Evolutionary conservation across 2,329 filamentous ascomycete species (phyloP).

Genomic region (Colletotrichum shisoi): DNA sequence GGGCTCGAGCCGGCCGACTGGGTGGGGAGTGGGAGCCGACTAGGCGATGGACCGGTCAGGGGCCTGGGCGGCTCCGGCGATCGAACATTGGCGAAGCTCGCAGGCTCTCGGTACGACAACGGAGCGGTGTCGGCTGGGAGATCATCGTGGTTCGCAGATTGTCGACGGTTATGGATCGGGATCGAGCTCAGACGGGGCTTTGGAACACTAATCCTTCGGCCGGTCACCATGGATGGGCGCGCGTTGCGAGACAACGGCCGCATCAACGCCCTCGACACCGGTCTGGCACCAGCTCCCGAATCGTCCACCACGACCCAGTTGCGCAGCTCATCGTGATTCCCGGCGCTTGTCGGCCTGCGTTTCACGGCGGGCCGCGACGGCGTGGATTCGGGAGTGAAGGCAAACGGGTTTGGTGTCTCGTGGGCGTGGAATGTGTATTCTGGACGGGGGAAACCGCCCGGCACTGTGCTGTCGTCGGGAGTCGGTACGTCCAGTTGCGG

Average conservation of each 20-base stretch:
- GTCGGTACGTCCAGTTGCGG: constrained; percentile 5
- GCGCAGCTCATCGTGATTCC: constrained; percentile 62
- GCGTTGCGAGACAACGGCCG: constrained; percentile 40
- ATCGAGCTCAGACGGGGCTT: constrained; percentile 49
- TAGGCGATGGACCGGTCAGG: constrained; percentile 51
- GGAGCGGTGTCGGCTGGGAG: constrained; percentile 51
- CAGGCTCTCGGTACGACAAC: constrained; percentile 28
- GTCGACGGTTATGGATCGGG: constrained; percentile 45
- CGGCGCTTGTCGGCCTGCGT: constrained; percentile 61
- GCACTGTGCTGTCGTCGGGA: constrained; percentile 35
- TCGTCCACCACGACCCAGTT: constrained; percentile 76
- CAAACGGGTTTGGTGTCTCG: constrained; percentile 43
- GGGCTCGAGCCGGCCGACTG: constrained; percentile 40
- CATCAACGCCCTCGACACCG: constrained; percentile 26
- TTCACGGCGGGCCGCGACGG: constrained; percentile 59
- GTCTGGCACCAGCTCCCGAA: constrained; percentile 36
- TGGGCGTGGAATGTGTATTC: constrained; percentile 47
- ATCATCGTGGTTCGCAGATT: constrained; percentile 44
- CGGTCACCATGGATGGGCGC: constrained; percentile 46
- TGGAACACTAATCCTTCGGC: constrained; percentile 57
- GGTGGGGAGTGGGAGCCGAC: constrained; percentile 54
- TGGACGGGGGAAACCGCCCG: constrained; percentile 43
- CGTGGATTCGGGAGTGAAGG: constrained; percentile 51
- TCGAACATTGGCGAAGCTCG: constrained; percentile 61
- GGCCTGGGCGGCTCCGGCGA: constrained; percentile 48